Percentiles rank a stretch among this genome's conserved stretches.
phyloP scores from a whole-genome alignment of 345 rosid genomes.

The Hypericum perforatum region DNA sequence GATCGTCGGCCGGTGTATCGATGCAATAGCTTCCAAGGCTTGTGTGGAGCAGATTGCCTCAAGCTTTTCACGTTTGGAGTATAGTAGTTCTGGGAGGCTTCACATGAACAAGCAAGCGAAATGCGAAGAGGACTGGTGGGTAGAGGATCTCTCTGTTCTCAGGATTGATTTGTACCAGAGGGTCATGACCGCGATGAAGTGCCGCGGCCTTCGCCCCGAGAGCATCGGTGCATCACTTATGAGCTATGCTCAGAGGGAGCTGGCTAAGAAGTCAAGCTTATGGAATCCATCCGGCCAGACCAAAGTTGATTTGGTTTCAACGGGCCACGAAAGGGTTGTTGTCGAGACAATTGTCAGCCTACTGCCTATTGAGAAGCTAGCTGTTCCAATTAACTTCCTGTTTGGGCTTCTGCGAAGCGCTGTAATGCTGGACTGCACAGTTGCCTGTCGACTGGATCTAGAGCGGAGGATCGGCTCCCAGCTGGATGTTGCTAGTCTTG shows the following conservation, averaged over 20 bases:
- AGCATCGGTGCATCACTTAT: slow-evolving; percentile 84
- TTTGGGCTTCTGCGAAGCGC: slow-evolving; percentile 87
- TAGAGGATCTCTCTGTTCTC: slow-evolving; percentile 79
- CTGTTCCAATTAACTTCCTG: slow-evolving; percentile 72
- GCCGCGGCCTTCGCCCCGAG: slow-evolving; percentile 92
- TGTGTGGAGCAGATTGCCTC: slow-evolving; percentile 91
- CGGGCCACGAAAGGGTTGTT: slow-evolving; percentile 57
- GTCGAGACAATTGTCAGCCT: slow-evolving; percentile 78
- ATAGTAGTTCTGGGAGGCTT: slow-evolving; percentile 95
- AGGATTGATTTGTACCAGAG: slow-evolving; percentile 71
- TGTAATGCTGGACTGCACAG: slow-evolving; percentile 69
- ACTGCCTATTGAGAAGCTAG: slow-evolving; percentile 81
- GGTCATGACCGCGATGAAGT: slow-evolving; percentile 84
- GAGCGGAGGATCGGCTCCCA: slow-evolving; percentile 91
- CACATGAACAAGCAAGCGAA: slow-evolving; percentile 85
- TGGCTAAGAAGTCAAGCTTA: slow-evolving; percentile 65
- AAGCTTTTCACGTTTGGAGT: slow-evolving; percentile 88
- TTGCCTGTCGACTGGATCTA: slow-evolving; percentile 72
- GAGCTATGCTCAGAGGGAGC: slow-evolving; percentile 76
- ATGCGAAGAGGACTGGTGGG: slow-evolving; percentile 92
- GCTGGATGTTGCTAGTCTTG: slow-evolving; percentile 78
- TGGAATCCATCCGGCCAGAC: slow-evolving; percentile 50
- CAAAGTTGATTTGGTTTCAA: slow-evolving; percentile 36
- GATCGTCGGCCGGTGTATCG: slow-evolving; percentile 70
- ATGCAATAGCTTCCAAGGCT: slow-evolving; percentile 86